Percentiles rank a stretch among this genome's conserved stretches.
Evolutionary conservation across 2,329 filamentous ascomycete genomes (phyloP).

Genomic region (Diaporthe ampelina): DNA sequence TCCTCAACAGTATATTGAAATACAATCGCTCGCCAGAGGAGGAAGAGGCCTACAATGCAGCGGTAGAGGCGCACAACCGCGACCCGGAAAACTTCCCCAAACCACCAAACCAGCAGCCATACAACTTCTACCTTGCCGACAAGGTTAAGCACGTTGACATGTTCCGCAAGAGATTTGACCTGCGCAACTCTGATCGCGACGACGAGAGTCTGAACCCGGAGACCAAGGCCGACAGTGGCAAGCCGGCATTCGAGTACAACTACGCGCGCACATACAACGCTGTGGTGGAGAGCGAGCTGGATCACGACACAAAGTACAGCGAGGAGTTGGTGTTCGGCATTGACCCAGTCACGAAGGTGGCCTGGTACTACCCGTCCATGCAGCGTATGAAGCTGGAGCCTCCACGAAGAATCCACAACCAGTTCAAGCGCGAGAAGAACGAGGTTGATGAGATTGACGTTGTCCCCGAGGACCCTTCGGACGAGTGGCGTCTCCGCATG

Average conservation of each 20-base stretch:
- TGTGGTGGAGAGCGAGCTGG: slow-evolving; percentile 68
- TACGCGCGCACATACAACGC: slow-evolving; percentile 76
- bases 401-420: slow-evolving; percentile 73
- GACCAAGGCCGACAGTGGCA: slow-evolving; percentile 57
- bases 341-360: slow-evolving; percentile 63
- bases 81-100: slow-evolving; percentile 70
- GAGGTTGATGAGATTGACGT: slow-evolving; percentile 70
- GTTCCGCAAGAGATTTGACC: slow-evolving; percentile 74
- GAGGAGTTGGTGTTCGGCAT: slow-evolving; percentile 72
- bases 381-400: slow-evolving; percentile 74
- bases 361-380: slow-evolving; percentile 78
- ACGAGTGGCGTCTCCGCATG: slow-evolving; percentile 66
- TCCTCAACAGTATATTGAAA: slow-evolving; percentile 72
- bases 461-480: slow-evolving; percentile 67
- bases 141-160: slow-evolving; percentile 61
- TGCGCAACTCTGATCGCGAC: slow-evolving; percentile 67
- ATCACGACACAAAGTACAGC: slow-evolving; percentile 72
- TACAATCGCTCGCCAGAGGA: slow-evolving; percentile 70
- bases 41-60: slow-evolving; percentile 64
- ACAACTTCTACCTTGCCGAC: slow-evolving; percentile 75
- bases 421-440: slow-evolving; percentile 62
- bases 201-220: slow-evolving; percentile 69
- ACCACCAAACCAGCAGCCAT: slow-evolving; percentile 72
- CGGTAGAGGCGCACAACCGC: slow-evolving; percentile 66
- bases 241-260: slow-evolving; percentile 67